Evolutionary conservation across 495 filamentous ascomycete genomes (phyloP).

Genomic region (Talaromyces adpressus): DNA sequence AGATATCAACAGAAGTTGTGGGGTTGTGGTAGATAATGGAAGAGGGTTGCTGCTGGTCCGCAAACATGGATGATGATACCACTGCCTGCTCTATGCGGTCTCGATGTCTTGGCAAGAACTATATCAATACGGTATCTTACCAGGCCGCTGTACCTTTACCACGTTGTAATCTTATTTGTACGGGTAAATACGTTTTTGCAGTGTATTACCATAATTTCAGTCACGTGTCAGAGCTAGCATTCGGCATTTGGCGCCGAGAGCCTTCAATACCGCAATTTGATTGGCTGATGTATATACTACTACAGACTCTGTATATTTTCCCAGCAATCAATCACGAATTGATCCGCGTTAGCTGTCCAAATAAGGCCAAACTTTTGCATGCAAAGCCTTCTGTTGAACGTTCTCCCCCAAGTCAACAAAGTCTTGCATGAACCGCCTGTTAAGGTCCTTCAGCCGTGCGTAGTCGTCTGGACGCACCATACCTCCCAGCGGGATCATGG

Average conservation of each 20-base stretch:
- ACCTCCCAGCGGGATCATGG: no score
- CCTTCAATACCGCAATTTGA: not conserved
- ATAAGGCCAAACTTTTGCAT: conserved; percentile 13
- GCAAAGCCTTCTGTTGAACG: conserved; percentile 7
- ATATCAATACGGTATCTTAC: not conserved
- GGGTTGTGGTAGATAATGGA: not conserved
- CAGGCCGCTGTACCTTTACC: not conserved
- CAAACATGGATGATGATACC: not conserved
- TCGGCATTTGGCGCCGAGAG: not conserved
- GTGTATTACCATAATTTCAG: not conserved
- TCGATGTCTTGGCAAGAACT: not conserved
- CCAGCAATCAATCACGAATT: not conserved
- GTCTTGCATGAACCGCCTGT: conserved; percentile 8
- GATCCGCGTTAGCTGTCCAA: not conserved
- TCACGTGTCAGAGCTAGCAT: not conserved
- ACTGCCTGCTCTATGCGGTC: not conserved
- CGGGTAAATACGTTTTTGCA: not conserved
- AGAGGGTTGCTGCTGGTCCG: not conserved
- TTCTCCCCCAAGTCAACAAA: conserved; percentile 11
- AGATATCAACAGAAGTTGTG: not conserved
- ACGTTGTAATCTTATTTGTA: not conserved
- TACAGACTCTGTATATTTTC: not conserved
- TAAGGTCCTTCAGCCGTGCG: conserved; percentile 9
- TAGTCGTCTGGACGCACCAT: conserved; percentile 9
- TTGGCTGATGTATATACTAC: not conserved